A percentile compares a stretch with the other conserved stretches of the same genome.
Conservation (phyloP, 2,329 filamentous ascomycete genomes). For the Domatiomyces globalis region DNA sequence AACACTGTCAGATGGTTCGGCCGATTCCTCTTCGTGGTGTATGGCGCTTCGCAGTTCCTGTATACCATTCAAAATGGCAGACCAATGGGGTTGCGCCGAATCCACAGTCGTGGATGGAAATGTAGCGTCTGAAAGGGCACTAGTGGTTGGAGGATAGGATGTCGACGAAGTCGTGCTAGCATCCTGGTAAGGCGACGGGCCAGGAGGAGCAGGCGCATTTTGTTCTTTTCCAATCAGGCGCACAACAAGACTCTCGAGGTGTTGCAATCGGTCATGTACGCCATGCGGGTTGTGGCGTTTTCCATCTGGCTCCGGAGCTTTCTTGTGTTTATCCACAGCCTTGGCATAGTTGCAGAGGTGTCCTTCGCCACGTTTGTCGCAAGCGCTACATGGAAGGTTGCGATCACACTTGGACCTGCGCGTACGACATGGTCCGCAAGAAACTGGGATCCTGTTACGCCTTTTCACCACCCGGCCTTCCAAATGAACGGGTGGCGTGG, state of each 20-base stretch:
- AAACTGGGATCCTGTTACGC: background rate
- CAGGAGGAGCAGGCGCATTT: background rate
- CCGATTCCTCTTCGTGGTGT: background rate
- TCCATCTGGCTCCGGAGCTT: background rate
- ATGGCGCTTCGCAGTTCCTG: background rate
- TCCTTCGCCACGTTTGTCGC: background rate
- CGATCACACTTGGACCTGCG: background rate
- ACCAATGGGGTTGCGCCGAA: background rate
- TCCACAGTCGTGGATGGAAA: background rate
- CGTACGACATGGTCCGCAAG: background rate
- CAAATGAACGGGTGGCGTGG: background rate
- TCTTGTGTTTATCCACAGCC: background rate
- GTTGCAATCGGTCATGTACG: background rate
- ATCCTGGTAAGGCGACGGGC: background rate
- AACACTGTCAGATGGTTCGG: background rate
- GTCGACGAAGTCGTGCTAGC: too few relatives aligned
- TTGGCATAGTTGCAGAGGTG: constrained; percentile 1
- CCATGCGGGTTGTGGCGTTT: background rate
- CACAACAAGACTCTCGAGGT: background rate
- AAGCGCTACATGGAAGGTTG: background rate
- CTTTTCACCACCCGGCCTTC: background rate
- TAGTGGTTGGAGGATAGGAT: background rate
- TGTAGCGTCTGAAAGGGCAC: background rate
- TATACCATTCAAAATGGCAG: background rate
- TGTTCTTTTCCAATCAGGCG: background rate